These are phyloP conservation scores for Suhomyces emberorum DNA, from an alignment of 805 yeast genomes.

Conservation along the genomic window DNA sequence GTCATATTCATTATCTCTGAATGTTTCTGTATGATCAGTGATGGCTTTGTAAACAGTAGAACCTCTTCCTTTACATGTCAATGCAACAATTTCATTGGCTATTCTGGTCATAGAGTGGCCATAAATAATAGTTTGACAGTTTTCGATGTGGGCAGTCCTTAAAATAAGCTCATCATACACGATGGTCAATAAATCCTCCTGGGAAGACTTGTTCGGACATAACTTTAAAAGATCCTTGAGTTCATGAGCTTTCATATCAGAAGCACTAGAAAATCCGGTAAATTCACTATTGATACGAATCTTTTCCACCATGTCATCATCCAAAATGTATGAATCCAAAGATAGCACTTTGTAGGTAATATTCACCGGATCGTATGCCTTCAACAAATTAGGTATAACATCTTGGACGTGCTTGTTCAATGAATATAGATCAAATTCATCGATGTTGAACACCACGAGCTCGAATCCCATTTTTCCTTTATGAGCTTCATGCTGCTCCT, in stretches of 20 bases:
- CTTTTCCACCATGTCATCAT: conserved; percentile 24
- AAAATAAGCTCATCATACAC: conserved; percentile 47
- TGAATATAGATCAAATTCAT: conserved; percentile 26
- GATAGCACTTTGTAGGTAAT: conserved; percentile 40
- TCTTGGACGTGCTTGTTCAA: conserved; percentile 15
- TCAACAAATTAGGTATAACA: conserved; percentile 16
- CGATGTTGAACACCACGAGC: conserved; percentile 49
- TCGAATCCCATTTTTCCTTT: conserved; percentile 68
- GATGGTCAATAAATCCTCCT: conserved; percentile 55
- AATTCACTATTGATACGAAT: conserved; percentile 32
- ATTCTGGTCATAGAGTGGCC: conserved; percentile 81
- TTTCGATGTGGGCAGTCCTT: conserved; percentile 41
- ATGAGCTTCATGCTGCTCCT: conserved; percentile 60
- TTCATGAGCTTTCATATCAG: conserved; percentile 9
- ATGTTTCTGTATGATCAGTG: conserved; percentile 39
- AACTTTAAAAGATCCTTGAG: conserved; percentile 34
- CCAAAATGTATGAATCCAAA: conserved; percentile 38
- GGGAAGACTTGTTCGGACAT: conserved; percentile 55
- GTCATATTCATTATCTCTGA: conserved; percentile 32
- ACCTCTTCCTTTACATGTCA: conserved; percentile 87
- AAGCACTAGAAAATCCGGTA: conserved; percentile 11
- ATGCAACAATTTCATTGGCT: conserved; percentile 74
- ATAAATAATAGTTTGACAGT: conserved; percentile 58
- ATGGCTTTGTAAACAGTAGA: conserved; percentile 53
- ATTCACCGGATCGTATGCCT: conserved; percentile 17